phyloP scores from a whole-genome alignment of 1,139 yeast genomes.

The Sugiyamaella paludigena region DNA sequence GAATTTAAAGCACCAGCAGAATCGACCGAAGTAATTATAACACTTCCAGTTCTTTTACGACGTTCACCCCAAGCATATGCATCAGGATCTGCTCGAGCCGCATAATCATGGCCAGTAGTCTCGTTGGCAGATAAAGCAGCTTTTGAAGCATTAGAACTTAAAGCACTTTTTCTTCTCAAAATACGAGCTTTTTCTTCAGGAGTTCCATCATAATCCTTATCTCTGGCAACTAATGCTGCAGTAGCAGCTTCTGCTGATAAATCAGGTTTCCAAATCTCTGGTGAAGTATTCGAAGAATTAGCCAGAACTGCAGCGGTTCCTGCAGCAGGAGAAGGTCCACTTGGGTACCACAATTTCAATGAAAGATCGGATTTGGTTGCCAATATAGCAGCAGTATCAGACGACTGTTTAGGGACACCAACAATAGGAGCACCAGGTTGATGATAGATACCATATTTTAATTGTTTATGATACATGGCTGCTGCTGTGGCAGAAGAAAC shows the following conservation, averaged over 20 bases:
- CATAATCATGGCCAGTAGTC: constrained; percentile 37
- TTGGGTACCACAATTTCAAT: constrained; percentile 39
- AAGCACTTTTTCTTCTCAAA: constrained; percentile 14
- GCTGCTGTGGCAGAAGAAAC: constrained; percentile 31
- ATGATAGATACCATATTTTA: constrained; percentile 70
- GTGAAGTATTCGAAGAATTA: constrained; percentile 29
- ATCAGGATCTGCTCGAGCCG: constrained; percentile 37
- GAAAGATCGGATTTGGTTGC: constrained; percentile 38
- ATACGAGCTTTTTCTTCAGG: constrained; percentile 15
- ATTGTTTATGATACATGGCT: constrained; percentile 60
- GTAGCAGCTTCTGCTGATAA: constrained; percentile 40
- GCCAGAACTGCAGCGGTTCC: constrained; percentile 42
- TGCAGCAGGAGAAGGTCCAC: constrained; percentile 33
- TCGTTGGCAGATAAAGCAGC: constrained; percentile 36
- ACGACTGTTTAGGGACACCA: constrained; percentile 54
- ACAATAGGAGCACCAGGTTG: constrained; percentile 66
- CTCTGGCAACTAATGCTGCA: constrained; percentile 51
- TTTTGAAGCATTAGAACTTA: constrained; percentile 25
- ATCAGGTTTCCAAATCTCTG: constrained; percentile 37
- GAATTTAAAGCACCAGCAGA: constrained; percentile 9
- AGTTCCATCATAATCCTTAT: constrained; percentile 22
- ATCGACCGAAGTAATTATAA: constrained; percentile 4
- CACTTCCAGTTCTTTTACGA: constrained; percentile 6
- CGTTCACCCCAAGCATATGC: constrained; percentile 38
- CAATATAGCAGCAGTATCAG: constrained; percentile 39